A percentile compares a stretch with the other conserved stretches of the same genome.
Evolutionary conservation across 345 rosid species (phyloP).

Genomic region (Aethionema arabicum): DNA sequence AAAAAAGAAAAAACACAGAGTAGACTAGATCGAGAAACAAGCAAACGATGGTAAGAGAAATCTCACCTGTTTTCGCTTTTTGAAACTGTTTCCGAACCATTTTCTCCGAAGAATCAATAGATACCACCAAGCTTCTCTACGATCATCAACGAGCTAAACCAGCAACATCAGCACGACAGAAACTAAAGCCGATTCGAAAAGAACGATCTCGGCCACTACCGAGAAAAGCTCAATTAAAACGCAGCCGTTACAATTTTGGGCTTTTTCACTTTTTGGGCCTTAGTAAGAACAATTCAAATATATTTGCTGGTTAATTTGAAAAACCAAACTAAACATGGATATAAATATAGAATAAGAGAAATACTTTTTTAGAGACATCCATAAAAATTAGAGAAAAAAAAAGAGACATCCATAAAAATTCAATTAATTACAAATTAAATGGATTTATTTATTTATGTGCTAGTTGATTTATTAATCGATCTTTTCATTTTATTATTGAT

Average conservation of each 20-base stretch:
- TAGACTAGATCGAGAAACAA: conserved; percentile 17
- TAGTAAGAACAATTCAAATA: background rate
- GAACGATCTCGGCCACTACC: conserved; percentile 11
- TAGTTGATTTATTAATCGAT: too few species aligned
- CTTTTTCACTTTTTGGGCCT: conserved; percentile 1
- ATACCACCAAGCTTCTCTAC: conserved; percentile 5
- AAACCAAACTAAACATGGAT: too few species aligned
- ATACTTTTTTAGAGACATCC: too few species aligned
- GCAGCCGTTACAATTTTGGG: background rate
- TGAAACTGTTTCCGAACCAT: conserved; percentile 65
- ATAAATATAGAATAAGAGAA: too few species aligned
- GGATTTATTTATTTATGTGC: too few species aligned
- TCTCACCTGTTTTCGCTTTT: conserved; percentile 59
- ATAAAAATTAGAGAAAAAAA: too few species aligned
- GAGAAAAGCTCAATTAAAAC: background rate
- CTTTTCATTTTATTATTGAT: too few species aligned
- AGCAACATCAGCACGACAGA: conserved; percentile 8
- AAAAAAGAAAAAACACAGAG: background rate
- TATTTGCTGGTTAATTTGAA: too few species aligned
- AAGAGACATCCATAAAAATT: too few species aligned
- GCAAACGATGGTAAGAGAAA: background rate
- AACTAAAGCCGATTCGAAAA: conserved; percentile 13
- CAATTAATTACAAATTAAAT: too few species aligned
- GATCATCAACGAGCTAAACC: conserved; percentile 26
- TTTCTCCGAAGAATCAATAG: conserved; percentile 13